Conservation (phyloP, 805 yeast species). For the Spathaspora hagerdaliae region DNA sequence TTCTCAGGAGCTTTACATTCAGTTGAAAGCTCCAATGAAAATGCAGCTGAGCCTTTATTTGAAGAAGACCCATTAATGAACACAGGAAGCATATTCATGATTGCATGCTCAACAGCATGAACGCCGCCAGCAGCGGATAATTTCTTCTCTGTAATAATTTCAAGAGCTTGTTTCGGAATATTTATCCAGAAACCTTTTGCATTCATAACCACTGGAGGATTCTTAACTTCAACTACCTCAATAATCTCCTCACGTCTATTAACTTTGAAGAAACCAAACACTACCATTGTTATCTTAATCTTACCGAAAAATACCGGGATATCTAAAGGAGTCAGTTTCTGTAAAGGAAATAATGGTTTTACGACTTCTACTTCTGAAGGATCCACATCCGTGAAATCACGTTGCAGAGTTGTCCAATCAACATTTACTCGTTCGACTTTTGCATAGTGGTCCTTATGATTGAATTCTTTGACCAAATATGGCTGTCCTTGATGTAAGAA, state of each 20-base stretch:
- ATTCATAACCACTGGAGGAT: constrained; percentile 69
- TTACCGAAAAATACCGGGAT: constrained; percentile 74
- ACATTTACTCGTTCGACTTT: constrained; percentile 85
- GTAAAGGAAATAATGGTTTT: constrained; percentile 47
- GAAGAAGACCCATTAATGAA: constrained; percentile 54
- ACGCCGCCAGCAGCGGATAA: constrained; percentile 83
- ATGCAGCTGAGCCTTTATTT: constrained; percentile 23
- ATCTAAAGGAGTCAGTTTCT: constrained; percentile 19
- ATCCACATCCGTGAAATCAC: constrained; percentile 93
- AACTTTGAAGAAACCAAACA: constrained; percentile 90
- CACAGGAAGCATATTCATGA: constrained; percentile 74
- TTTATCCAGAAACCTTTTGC: constrained; percentile 93
- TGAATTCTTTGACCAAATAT: constrained; percentile 79
- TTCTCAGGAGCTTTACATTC: constrained; percentile 98
- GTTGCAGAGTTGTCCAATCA: constrained; percentile 88
- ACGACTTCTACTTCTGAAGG: constrained; percentile 69
- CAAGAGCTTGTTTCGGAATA: constrained; percentile 64
- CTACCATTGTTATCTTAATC: constrained; percentile 66
- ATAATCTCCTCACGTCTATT: constrained; percentile 74
- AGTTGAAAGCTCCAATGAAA: constrained; percentile 65
- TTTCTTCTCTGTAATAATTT: constrained; percentile 50
- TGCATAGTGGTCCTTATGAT: constrained; percentile 74
- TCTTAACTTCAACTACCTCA: constrained; percentile 88
- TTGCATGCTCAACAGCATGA: constrained; percentile 94
- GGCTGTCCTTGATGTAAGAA: constrained; percentile 92